phyloP scores from a whole-genome alignment of 768 basidiomycete species.

The Strobilomyces confusus region DNA sequence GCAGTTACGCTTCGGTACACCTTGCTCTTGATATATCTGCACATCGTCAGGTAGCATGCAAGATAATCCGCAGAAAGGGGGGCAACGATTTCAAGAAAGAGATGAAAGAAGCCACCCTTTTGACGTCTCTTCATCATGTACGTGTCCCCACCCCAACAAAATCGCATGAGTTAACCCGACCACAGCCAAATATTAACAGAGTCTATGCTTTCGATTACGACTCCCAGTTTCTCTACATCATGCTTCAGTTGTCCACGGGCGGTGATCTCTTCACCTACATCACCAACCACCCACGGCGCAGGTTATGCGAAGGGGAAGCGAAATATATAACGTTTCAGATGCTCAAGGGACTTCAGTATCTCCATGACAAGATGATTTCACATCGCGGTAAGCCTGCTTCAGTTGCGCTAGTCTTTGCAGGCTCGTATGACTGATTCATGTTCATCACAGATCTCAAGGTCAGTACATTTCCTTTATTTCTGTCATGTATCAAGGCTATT shows the following conservation, averaged over 20 bases:
- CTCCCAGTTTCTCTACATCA: conserved; percentile 70
- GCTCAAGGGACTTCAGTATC: conserved; percentile 63
- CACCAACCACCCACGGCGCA: conserved; percentile 51
- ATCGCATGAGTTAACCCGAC: neutral
- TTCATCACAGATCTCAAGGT: conserved; percentile 61
- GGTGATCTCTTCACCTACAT: conserved; percentile 89
- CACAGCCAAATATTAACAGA: conserved; percentile 76
- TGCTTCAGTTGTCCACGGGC: conserved; percentile 81
- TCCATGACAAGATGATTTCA: conserved; percentile 69
- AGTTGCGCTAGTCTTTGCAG: neutral
- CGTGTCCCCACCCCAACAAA: conserved; percentile 15
- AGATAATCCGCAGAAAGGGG: conserved; percentile 67
- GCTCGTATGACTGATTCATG: neutral
- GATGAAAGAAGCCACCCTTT: conserved; percentile 75
- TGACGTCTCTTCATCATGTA: conserved; percentile 71
- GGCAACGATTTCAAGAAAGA: conserved; percentile 40
- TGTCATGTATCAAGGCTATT: neutral
- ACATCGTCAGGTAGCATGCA: conserved; percentile 77
- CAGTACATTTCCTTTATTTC: conserved; percentile 1
- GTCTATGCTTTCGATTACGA: conserved; percentile 68
- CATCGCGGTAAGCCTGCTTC: conserved; percentile 58
- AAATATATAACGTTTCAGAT: conserved; percentile 84
- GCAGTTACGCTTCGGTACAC: conserved; percentile 80
- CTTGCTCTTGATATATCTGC: conserved; percentile 63
- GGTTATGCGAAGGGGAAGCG: conserved; percentile 72